These are phyloP conservation scores for Auriculariales sp. DNA, from an alignment of 768 basidiomycete genomes.

Conservation along the genomic window DNA sequence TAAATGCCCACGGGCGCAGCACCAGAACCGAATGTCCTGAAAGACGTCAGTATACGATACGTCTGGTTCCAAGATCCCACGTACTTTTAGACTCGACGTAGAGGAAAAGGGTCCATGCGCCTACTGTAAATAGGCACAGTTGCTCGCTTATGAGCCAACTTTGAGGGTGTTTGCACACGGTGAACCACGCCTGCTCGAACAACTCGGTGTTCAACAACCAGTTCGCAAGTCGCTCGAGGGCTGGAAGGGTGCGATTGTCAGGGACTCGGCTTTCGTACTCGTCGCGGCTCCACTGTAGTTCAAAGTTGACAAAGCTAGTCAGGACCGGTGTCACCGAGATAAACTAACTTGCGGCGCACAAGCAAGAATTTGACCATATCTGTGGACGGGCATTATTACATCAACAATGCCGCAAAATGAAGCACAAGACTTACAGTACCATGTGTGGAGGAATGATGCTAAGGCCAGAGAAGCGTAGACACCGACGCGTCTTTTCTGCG, in stretches of 20 bases:
- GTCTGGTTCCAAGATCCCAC: too few relatives aligned
- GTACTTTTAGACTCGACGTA: too few relatives aligned
- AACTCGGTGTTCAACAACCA: conserved; percentile 43
- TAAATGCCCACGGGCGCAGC: conserved; percentile 50
- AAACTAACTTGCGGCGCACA: conserved; percentile 14
- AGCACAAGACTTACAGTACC: conserved; percentile 42
- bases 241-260: background rate
- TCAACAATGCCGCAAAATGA: background rate
- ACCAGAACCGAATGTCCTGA: conserved; percentile 13
- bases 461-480: conserved; percentile 21
- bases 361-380: conserved; percentile 33
- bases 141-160: conserved; percentile 67
- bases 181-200: conserved; percentile 44
- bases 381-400: conserved; percentile 7
- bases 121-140: conserved; percentile 43
- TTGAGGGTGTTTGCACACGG: conserved; percentile 27
- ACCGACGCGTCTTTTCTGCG: conserved; percentile 7
- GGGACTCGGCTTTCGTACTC: conserved; percentile 22
- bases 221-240: conserved; percentile 23
- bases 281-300: conserved; percentile 36
- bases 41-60: too few relatives aligned
- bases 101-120: conserved; percentile 40
- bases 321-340: background rate
- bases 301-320: background rate
- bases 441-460: conserved; percentile 28